These are phyloP conservation scores for Candida pseudoglaebosa DNA, from an alignment of 805 yeast species.

Conservation along the genomic window DNA sequence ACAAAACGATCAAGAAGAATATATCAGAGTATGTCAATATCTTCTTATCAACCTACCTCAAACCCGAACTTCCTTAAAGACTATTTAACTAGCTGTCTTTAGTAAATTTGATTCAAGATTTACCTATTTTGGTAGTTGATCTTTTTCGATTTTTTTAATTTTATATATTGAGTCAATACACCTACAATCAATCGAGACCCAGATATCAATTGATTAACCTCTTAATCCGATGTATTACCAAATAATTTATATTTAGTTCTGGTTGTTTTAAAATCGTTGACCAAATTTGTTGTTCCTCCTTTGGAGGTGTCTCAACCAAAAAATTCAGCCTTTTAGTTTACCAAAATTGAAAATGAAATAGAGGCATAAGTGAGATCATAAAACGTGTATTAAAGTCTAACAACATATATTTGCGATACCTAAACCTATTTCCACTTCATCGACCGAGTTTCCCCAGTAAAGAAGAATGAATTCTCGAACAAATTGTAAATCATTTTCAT, in stretches of 20 bases:
- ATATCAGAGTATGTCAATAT: no score
- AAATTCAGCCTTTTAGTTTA: neutral
- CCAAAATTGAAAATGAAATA: no score
- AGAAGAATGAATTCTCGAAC: constrained; percentile 29
- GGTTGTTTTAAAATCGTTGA: neutral
- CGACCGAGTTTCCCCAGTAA: constrained; percentile 29
- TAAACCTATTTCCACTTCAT: constrained; percentile 29
- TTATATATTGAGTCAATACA: neutral
- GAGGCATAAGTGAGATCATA: no score
- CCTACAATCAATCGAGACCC: neutral
- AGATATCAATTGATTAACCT: neutral
- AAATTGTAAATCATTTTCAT: constrained; percentile 33
- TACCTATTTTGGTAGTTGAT: no score
- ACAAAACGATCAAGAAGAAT: no score
- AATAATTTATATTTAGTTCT: neutral
- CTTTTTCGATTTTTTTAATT: no score
- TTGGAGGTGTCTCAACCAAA: constrained; percentile 1
- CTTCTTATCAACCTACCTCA: no score
- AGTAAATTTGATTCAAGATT: no score
- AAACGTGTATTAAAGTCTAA: constrained; percentile 7
- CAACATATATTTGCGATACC: constrained; percentile 32
- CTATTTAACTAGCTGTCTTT: no score
- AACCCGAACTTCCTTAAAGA: no score
- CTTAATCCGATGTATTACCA: neutral
- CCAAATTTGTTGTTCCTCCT: neutral